Base-by-base conservation (phyloP, 345 rosid species). In the Sisymbrium altissimum region DNA sequence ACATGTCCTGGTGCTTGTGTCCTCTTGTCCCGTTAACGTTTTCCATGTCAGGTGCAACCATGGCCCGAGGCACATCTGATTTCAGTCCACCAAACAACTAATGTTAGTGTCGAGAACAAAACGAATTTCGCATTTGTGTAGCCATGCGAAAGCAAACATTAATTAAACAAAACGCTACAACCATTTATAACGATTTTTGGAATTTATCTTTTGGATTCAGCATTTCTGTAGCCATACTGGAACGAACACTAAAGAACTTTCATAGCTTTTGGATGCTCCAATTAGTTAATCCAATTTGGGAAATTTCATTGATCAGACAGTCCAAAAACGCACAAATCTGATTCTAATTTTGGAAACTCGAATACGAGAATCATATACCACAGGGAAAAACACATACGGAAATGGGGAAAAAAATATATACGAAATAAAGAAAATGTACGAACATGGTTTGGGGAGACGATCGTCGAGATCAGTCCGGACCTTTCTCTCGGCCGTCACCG, bases 401-500 rank as follows among this genome's bases (percentile, higher is more conserved):
- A 64, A 64, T 43, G 48, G 0, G 3, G 1, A 21, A 1, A 3
- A 35, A 40, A 52, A 41, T 32, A 8, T 7, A 5, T 6, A 41
- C 23, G 17, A 43, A 2, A 56, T 2, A 6, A 40, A 56, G 44
- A 25, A 13, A 30, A 10, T 39, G 67, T 14, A 56, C 48, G 72
- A 68, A 85, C 91, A 82, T 49, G 94, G 89, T 45, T 86, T 86
- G 5, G 88, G 87, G 38, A 88, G 73, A 41, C 82, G 76, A 53
- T 67, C 56, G 4, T 86, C 91, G 30, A 86, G 75, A 64, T 88
- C 87, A 62, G 78, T 81, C 6, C 84, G 77, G 75, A 88, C 83
- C 19, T 68, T 80, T 36, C 89, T 81, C 56, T 80, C 81, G 3
- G 66, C 76, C 50, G 91, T 86, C 38, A 86, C 77, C 3, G 90